Base-by-base conservation (phyloP, 345 rosid species). In the Euphorbia lathyris region DNA sequence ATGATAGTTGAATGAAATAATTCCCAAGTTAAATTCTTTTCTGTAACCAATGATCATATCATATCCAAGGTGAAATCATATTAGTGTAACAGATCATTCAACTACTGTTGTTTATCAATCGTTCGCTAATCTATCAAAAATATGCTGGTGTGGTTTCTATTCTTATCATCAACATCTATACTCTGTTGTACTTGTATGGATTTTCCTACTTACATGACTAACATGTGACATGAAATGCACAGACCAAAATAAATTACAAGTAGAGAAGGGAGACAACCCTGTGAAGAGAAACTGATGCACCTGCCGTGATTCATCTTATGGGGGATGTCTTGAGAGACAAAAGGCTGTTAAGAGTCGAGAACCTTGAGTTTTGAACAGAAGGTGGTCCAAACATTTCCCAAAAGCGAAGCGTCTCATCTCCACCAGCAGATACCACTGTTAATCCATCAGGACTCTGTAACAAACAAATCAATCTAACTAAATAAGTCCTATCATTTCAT, bases 321-420 rank as follows among this genome's bases (percentile, higher is more conserved):
- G 68, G 83, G 38, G 79, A 74, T 50, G 79, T 69, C 72, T 79
- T 83, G 3, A 86, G 73, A 38, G 90, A 84, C 63, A 83, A 60
- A 60, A 86, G 80, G 74, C 76, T 69, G 27, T 77, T 78, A 55
- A 86, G 83, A 34, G 64, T 55, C n/a, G 89, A 76, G 53, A 74
- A 59, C 40, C 60, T 30, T 3, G 72, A 40, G 40, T 74, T 69
- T 61, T 74, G 66, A n/a, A 19, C 11, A 9, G 36, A 20, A 62
- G 87, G 83, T 13, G 83, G 87, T 71, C 87, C 90, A 47, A 84
- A 86, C 47, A 81, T 68, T 7, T 82, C 82, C 90, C 87, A 84
- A 12, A 86, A 82, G 9, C 85, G 76, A 72, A 80, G 83, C 5
- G 86, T 84, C 77, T 77, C 82, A 40, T 82, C 87, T 10, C 71